A percentile compares a stretch with the other conserved stretches of the same genome.
Evolutionary conservation across 495 filamentous ascomycete genomes (phyloP).

Genomic region (Cryomyces antarcticus): DNA sequence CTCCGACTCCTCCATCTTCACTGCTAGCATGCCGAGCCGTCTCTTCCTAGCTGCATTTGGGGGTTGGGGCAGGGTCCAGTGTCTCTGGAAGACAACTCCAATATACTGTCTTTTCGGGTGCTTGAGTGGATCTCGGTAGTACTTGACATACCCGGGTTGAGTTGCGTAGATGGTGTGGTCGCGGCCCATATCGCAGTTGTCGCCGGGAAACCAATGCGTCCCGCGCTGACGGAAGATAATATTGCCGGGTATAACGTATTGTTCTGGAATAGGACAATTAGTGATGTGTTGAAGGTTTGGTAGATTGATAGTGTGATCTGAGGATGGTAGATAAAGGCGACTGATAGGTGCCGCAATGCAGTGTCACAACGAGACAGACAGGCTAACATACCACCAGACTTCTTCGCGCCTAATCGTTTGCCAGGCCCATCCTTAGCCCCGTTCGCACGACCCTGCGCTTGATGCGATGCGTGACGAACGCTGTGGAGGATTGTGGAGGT

Average conservation of each 20-base stretch:
- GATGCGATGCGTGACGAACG: constrained; percentile 61
- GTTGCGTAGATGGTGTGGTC: constrained; percentile 92
- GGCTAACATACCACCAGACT: constrained; percentile 44
- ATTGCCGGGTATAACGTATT: constrained; percentile 84
- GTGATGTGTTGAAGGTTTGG: neutral
- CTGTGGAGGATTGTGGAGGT: constrained; percentile 10
- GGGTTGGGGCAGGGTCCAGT: constrained; percentile 53
- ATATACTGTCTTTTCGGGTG: constrained; percentile 81
- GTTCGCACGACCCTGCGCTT: constrained; percentile 72
- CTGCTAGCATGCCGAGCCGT: constrained; percentile 45
- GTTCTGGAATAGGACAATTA: constrained; percentile 26
- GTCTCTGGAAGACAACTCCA: constrained; percentile 66
- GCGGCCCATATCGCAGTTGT: constrained; percentile 84
- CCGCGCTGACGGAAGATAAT: constrained; percentile 96
- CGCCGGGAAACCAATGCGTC: constrained; percentile 82
- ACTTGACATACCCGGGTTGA: constrained; percentile 74
- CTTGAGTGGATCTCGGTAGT: constrained; percentile 66
- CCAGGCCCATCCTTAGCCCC: constrained; percentile 67
- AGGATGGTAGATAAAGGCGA: too few relatives aligned
- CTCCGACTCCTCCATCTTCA: constrained; percentile 14
- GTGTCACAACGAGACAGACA: neutral
- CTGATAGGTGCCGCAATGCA: too few relatives aligned
- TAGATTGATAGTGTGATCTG: too few relatives aligned
- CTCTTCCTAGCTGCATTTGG: constrained; percentile 44
- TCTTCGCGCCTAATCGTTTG: constrained; percentile 89